These are phyloP conservation scores for Evernia prunastri DNA, from an alignment of 495 filamentous ascomycete genomes.

Conservation along the genomic window DNA sequence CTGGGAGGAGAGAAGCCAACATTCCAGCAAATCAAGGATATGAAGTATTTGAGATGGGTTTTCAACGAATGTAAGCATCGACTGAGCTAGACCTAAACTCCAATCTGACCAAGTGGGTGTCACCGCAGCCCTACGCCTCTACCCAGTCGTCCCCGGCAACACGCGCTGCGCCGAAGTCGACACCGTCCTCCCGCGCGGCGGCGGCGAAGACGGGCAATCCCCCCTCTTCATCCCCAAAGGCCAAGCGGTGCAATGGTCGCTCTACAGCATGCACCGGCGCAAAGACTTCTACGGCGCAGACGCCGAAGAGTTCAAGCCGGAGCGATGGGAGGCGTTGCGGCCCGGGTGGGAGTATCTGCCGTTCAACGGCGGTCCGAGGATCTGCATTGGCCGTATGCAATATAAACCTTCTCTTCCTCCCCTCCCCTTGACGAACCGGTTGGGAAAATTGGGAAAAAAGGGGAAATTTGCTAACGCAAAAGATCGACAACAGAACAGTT, in stretches of 20 bases:
- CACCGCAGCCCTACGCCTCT: slow-evolving; percentile 46
- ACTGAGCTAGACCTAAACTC: slow-evolving; percentile 33
- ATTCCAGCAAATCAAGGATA: slow-evolving; percentile 40
- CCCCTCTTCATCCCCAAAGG: slow-evolving; percentile 43
- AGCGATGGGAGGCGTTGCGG: slow-evolving; percentile 55
- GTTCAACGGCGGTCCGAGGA: slow-evolving; percentile 77
- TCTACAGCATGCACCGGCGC: slow-evolving; percentile 32
- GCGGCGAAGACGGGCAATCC: slow-evolving; percentile 42
- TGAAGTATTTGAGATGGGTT: slow-evolving; percentile 44
- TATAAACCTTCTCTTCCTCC: neutral
- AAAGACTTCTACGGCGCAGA: slow-evolving; percentile 33
- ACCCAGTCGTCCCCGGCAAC: slow-evolving; percentile 53
- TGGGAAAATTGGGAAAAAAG: no score
- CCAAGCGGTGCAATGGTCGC: slow-evolving; percentile 22
- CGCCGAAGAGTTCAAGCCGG: slow-evolving; percentile 28
- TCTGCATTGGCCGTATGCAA: slow-evolving; percentile 65
- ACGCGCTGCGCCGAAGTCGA: slow-evolving; percentile 42
- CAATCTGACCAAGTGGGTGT: slow-evolving; percentile 30
- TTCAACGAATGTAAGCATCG: slow-evolving; percentile 40
- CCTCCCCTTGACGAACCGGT: no score
- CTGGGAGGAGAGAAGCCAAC: slow-evolving; percentile 32
- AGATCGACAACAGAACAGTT: slow-evolving; percentile 60
- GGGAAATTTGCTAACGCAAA: neutral
- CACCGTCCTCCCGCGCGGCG: slow-evolving; percentile 47
- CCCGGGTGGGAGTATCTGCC: slow-evolving; percentile 62